Base-by-base conservation (phyloP, 805 yeast genomes). In the Barnettozyma siamensis region DNA sequence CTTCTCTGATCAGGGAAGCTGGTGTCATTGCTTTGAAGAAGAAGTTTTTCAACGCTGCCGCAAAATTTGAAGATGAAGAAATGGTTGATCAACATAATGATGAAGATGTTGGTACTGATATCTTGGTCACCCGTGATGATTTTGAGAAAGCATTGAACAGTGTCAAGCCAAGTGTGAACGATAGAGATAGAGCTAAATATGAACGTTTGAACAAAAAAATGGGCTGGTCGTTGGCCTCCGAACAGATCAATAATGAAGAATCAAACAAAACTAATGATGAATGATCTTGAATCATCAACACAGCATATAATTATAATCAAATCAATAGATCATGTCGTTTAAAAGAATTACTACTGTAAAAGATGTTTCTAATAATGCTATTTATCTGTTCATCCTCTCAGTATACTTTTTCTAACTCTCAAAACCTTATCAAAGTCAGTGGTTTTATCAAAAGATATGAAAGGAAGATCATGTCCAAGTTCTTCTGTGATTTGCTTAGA, bases 1-100 rank as follows among this genome's bases (percentile, higher is more conserved):
- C 95, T 1, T 88, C 96, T 3, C 65, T 93, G 43, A 91, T 86
- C 2, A 73, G 96, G 54, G 98, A 93, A 58, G 95, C 98, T n/a
- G 88, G 95, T 50, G 93, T 88, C 6, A 65, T 76, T 38, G 94
- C 97, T 1, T 70, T 89, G 60, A 84, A 88, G 59, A 78, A 80
- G 60, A 80, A 74, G 52, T 81, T 84, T 49, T 84, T 83, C 61
- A 74, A 75, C 34, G 74, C 38, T 17, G 31, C 43, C 2, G 24
- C 6, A 9, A 63, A 64, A 10, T 61, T 62, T 6, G 76, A 74
- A 33, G 66, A 68, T 45, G 52, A 67, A n/a, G 76, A 78, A 35
- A 76, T 67, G 42, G 58, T 67, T n/a, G 69, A 69, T n/a, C n/a
- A n/a, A n/a, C n/a, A n/a, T 33, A 60, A 62, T 37, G 65, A 63